Conservation (phyloP, 2,329 filamentous ascomycete species). For the Xylaria sp. region DNA sequence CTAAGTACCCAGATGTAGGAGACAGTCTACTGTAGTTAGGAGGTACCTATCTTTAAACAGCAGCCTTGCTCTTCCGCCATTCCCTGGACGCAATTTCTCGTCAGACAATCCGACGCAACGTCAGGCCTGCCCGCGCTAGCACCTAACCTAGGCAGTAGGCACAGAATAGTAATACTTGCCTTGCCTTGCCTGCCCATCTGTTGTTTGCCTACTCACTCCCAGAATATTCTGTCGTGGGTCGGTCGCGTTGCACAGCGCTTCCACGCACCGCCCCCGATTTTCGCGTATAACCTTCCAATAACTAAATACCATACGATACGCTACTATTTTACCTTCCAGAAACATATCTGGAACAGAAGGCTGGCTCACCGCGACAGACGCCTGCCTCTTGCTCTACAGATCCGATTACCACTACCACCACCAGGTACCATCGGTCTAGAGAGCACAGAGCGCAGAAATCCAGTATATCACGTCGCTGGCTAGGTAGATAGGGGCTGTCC, state of each 20-base stretch:
- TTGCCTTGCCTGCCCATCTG: neutral
- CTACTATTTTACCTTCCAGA: neutral
- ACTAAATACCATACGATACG: neutral
- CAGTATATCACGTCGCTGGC: neutral
- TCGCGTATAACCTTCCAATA: neutral
- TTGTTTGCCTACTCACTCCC: neutral
- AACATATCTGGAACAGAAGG: conserved; percentile 27
- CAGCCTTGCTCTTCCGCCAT: conserved; percentile 20
- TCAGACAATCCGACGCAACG: conserved; percentile 5
- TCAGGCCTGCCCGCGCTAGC: neutral
- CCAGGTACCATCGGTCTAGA: neutral
- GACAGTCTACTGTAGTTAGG: neutral
- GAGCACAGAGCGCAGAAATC: neutral
- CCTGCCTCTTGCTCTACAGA: conserved; percentile 11
- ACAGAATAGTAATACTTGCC: neutral
- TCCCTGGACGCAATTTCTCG: conserved; percentile 28
- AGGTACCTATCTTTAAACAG: conserved; percentile 4
- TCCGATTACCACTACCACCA: neutral
- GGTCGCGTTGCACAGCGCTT: conserved; percentile 12
- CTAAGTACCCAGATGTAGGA: conserved; percentile 3
- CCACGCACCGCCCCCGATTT: conserved; percentile 4
- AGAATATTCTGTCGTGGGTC: conserved; percentile 10
- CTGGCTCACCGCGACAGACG: conserved; percentile 2
- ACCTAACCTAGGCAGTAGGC: neutral
- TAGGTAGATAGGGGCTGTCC: neutral